Percentiles rank a stretch among this genome's conserved stretches.
phyloP scores from a whole-genome alignment of 2,329 filamentous ascomycete genomes.

The Saccharata proteae region DNA sequence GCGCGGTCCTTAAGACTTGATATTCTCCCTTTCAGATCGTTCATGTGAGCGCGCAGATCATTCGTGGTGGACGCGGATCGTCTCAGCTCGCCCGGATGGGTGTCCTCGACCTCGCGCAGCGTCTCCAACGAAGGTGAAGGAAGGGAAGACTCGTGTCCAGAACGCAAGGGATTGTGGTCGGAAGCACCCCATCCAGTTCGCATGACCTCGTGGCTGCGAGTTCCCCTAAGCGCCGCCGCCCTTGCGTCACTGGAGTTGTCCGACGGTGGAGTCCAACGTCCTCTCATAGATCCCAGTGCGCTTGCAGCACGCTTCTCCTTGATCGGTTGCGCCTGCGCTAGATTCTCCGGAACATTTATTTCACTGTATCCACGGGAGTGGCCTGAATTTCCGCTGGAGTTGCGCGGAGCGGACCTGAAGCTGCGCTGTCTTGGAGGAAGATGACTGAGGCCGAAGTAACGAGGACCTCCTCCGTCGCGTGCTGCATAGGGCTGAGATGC shows the following conservation, averaged over 20 bases:
- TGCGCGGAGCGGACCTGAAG: too few relatives aligned
- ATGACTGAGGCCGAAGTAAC: slow-evolving; percentile 24
- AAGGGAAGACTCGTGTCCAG: slow-evolving; percentile 14
- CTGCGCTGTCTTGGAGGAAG: slow-evolving; percentile 21
- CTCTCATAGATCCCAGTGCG: slow-evolving; percentile 24
- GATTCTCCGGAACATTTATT: slow-evolving; percentile 22
- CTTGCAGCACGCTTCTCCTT: slow-evolving; percentile 25
- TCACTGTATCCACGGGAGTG: slow-evolving; percentile 31
- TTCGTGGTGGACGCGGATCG: slow-evolving; percentile 62
- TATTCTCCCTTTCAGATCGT: slow-evolving; percentile 73
- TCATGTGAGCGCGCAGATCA: slow-evolving; percentile 71
- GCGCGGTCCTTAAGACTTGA: slow-evolving; percentile 68
- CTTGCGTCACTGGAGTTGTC: slow-evolving; percentile 9
- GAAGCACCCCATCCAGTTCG: slow-evolving; percentile 14
- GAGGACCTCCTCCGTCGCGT: slow-evolving; percentile 22
- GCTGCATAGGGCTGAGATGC: slow-evolving; percentile 20
- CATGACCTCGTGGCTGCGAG: slow-evolving; percentile 28
- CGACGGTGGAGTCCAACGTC: slow-evolving; percentile 20
- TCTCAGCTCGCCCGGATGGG: slow-evolving; percentile 28
- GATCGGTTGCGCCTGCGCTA: slow-evolving; percentile 10
- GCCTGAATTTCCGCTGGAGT: slow-evolving; percentile 17
- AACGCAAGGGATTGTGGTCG: slow-evolving; percentile 4
- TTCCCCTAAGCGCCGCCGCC: slow-evolving; percentile 23
- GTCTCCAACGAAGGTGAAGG: slow-evolving; percentile 31
- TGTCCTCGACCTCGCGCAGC: slow-evolving; percentile 27